Evolutionary conservation across 495 filamentous ascomycete species (phyloP).

Genomic region (Aspergillus taichungensis): DNA sequence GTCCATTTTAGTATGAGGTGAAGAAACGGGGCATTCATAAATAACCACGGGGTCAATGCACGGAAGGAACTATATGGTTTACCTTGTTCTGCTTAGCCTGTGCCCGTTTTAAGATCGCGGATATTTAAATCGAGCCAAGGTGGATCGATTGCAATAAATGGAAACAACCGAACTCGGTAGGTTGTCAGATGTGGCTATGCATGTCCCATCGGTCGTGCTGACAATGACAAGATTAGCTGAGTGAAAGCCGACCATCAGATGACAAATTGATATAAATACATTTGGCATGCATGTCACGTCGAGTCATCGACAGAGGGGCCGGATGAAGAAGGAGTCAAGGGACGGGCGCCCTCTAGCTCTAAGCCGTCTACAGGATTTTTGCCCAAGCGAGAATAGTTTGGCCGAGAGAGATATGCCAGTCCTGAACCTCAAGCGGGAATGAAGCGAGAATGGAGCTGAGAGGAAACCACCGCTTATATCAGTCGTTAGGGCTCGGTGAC

Average conservation of each 20-base stretch:
- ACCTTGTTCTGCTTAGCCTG: background rate
- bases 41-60: background rate
- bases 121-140: background rate
- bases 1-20: too few species aligned
- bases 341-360: too few species aligned
- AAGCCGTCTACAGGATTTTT: too few species aligned
- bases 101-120: background rate
- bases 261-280: background rate
- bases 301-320: background rate
- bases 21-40: background rate
- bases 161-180: background rate
- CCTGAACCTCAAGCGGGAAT: too few species aligned
- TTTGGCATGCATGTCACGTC: too few species aligned
- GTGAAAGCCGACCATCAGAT: background rate
- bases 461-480: too few species aligned
- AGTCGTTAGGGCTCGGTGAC: too few species aligned
- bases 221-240: constrained; percentile 10
- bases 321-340: too few species aligned
- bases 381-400: too few species aligned
- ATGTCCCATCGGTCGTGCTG: constrained; percentile 4
- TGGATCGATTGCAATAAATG: background rate
- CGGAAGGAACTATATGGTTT: background rate
- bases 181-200: constrained; percentile 22
- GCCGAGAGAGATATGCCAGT: too few species aligned
- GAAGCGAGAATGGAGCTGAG: too few species aligned